A percentile compares a stretch with the other conserved stretches of the same genome.
Conservation (phyloP, 441 rosid genomes). For the Populus tomentosa region DNA sequence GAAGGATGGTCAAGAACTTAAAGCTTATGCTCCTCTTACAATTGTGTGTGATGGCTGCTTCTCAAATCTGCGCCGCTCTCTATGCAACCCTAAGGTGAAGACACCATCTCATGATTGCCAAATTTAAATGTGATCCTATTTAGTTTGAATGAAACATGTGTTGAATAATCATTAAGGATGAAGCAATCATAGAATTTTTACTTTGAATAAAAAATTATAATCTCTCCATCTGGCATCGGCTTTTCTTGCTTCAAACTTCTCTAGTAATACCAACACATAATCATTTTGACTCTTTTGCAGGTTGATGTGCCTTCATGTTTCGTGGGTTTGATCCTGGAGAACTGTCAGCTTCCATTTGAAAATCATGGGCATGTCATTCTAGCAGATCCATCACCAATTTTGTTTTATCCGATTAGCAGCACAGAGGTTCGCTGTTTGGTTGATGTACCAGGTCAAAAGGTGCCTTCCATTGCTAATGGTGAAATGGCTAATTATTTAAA, state of each 20-base stretch:
- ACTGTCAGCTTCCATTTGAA: conserved; percentile 60
- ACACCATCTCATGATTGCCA: not conserved
- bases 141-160: too few relatives aligned
- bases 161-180: too few relatives aligned
- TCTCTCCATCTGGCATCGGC: not conserved
- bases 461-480: conserved; percentile 68
- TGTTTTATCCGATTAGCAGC: conserved; percentile 70
- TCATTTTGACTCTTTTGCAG: conserved; percentile 24
- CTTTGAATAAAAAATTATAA: not conserved
- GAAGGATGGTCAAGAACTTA: conserved; percentile 50
- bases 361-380: conserved; percentile 71
- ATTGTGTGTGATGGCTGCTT: conserved; percentile 89
- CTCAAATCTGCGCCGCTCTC: conserved; percentile 69
- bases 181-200: not conserved
- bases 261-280: not conserved
- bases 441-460: conserved; percentile 63
- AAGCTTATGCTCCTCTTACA: conserved; percentile 70
- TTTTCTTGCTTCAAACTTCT: conserved; percentile 10
- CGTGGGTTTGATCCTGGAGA: conserved; percentile 68
- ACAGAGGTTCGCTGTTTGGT: conserved; percentile 69
- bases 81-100: conserved; percentile 77
- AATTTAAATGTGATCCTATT: not conserved
- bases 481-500: conserved; percentile 74
- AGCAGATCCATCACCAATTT: conserved; percentile 66
- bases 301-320: conserved; percentile 72